These are phyloP conservation scores for Cercospora zeae-maydis DNA, from an alignment of 2,329 filamentous ascomycete species.

Conservation along the genomic window DNA sequence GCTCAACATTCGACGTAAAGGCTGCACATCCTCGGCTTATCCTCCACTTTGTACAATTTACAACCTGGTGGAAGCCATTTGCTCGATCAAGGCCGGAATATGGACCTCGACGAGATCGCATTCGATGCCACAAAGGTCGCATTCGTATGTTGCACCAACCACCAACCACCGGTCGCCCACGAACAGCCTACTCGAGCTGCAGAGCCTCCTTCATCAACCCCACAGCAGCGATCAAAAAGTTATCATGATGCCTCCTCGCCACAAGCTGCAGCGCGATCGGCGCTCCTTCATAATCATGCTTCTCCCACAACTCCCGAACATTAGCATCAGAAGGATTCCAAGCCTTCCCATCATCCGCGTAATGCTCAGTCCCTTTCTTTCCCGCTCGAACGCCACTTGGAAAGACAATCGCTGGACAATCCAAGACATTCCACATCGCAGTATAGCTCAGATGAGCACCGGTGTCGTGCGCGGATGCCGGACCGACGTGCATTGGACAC, in stretches of 20 bases:
- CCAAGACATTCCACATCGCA: constrained; percentile 63
- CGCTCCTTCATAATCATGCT: constrained; percentile 48
- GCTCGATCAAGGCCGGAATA: too few relatives aligned
- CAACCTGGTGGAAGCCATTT: too few relatives aligned
- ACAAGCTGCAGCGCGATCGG: constrained; percentile 55
- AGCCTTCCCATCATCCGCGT: constrained; percentile 26
- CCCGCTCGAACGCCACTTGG: constrained; percentile 50
- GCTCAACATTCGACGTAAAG: too few relatives aligned
- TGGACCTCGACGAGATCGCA: too few relatives aligned
- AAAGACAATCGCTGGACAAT: constrained; percentile 55
- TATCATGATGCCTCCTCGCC: constrained; percentile 52
- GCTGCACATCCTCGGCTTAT: too few relatives aligned
- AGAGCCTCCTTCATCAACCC: constrained; percentile 34
- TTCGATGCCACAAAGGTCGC: too few relatives aligned
- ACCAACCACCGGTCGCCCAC: too few relatives aligned
- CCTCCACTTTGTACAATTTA: too few relatives aligned
- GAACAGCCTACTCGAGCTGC: not conserved
- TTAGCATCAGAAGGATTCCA: constrained; percentile 49
- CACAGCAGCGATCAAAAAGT: constrained; percentile 47
- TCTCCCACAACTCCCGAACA: constrained; percentile 42
- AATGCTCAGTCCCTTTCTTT: constrained; percentile 41
- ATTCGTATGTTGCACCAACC: too few relatives aligned
- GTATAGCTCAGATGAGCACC: constrained; percentile 63
- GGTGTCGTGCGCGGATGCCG: constrained; percentile 51
- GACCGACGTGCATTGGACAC: constrained; percentile 55